Conservation (phyloP, 140 eudicot species). For the Cichorium intybus region DNA sequence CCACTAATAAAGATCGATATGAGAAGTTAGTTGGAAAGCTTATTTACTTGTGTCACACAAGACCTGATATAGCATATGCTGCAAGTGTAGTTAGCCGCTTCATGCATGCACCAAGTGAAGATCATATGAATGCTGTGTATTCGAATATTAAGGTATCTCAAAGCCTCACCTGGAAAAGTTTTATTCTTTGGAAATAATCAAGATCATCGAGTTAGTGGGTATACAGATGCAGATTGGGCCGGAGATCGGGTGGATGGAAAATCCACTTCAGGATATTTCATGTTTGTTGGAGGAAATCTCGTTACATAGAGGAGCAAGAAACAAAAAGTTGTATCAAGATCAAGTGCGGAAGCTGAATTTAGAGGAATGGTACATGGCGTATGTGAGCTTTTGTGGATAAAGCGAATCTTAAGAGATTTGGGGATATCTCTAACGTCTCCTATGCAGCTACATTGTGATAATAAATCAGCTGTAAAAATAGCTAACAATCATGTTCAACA, state of each 20-base stretch:
- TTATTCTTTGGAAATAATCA: no score
- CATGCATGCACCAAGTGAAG: constrained; percentile 2
- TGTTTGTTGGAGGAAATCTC: no score
- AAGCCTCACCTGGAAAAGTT: no score
- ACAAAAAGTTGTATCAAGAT: neutral
- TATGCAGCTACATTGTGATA: no score
- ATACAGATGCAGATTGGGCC: no score
- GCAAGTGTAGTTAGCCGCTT: neutral
- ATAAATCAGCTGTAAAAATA: neutral
- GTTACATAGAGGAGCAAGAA: constrained; percentile 15
- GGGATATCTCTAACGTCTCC: no score
- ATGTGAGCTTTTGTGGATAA: neutral
- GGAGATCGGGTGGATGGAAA: no score
- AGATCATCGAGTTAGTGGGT: no score
- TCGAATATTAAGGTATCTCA: no score
- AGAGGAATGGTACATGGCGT: constrained; percentile 5
- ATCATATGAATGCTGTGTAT: constrained; percentile 10
- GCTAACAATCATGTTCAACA: neutral
- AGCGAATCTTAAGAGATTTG: neutral
- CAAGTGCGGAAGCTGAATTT: neutral
- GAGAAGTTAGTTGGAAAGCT: neutral
- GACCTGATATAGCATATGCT: neutral
- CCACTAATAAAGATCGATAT: neutral
- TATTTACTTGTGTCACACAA: no score
- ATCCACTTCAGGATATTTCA: no score